Base-by-base conservation (phyloP, 805 yeast genomes). In the Alloascoidea hylecoeti region DNA sequence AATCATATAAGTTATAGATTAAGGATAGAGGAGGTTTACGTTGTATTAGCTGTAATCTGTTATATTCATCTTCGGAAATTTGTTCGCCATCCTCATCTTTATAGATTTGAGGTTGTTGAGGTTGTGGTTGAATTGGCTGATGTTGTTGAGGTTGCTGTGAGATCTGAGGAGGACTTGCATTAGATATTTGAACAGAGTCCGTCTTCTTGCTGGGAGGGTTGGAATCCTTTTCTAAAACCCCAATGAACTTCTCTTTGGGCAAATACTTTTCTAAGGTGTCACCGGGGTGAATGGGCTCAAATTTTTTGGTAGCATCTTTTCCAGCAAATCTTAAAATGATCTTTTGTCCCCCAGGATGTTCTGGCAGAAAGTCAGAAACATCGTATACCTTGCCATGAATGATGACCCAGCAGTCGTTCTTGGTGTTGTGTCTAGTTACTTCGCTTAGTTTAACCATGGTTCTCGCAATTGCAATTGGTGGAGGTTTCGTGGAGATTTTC, bases 211-310 rank as follows among this genome's bases (percentile, higher is more conserved):
- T 40, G 41, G 38, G 41, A 15, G n/a, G 39, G 39, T 19, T 41
- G 39, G 17, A 41, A 42, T 12, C 38, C 40, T 17, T 41, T 52
- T 35, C 39, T 41, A 38, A 46, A 5, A 61, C 63, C 4, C 92
- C 94, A 28, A 83, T 55, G 47, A 75, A 75, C 50, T 77, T 76
- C 18, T 72, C 72, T 17, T 52, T 53, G 15, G 75, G 70, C 27
- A 81, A 60, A 51, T 64, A 72, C 48, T 74, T 73, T 32, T 72
- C 75, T 39, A 89, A 64, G 4, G 84, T 80, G 48, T 86, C 95
- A 14, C 78, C 72, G 0, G 97, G 92, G 56, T 89, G 98, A 42
- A 89, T 68, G 15, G 95, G 95, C 41, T 79, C 83, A 51, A 85
- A 89, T 5, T 82, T 74, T 47, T 78, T 76, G 4, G 92, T 78